Percentiles rank a stretch among this genome's conserved stretches.
These are phyloP conservation scores for Solanum pennellii DNA, from an alignment of 257 asterid species.

Conservation along the genomic window DNA sequence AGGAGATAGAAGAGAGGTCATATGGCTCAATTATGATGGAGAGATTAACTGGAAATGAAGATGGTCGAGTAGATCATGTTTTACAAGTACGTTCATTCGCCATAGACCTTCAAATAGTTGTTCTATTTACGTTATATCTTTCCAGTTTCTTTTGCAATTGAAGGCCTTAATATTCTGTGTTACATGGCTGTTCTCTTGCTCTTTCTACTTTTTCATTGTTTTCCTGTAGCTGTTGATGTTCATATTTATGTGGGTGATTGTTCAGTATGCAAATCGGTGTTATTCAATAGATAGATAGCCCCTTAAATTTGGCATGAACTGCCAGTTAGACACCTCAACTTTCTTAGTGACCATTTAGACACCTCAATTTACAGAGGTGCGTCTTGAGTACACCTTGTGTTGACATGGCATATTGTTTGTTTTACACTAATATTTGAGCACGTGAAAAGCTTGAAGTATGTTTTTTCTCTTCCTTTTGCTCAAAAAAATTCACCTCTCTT, in stretches of 20 bases:
- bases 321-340: background rate
- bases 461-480: background rate
- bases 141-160: background rate
- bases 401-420: background rate
- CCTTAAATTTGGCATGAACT: background rate
- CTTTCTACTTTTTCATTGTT: background rate
- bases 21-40: slow-evolving; percentile 87
- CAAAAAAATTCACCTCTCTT: background rate
- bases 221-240: background rate
- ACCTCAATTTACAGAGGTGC: background rate
- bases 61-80: slow-evolving; percentile 80
- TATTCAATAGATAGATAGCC: background rate
- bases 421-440: background rate
- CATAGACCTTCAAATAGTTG: background rate
- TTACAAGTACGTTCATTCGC: slow-evolving; percentile 52
- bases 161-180: background rate
- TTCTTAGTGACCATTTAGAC: background rate
- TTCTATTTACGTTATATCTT: background rate
- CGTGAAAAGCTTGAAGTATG: background rate
- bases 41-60: slow-evolving; percentile 61
- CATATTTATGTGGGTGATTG: background rate
- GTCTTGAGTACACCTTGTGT: background rate
- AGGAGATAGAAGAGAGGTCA: slow-evolving; percentile 56
- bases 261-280: background rate
- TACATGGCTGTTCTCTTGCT: background rate